Evolutionary conservation across 2,329 filamentous ascomycete species (phyloP), one percentile per base, ranked within the genome.

Genomic region (Karstenula rhodostoma): DNA sequence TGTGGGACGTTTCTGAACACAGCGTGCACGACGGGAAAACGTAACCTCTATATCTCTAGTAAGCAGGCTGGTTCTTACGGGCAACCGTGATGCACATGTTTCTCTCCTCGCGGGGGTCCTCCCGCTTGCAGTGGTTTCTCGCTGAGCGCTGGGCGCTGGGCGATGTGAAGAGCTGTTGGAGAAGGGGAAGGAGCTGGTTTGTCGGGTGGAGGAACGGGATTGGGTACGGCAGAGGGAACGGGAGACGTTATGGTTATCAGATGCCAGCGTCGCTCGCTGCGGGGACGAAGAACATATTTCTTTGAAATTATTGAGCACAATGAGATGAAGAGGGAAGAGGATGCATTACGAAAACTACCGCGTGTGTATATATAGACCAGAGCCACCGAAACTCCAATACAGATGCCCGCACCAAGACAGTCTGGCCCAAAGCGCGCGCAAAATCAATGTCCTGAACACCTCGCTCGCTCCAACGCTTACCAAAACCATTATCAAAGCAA

Each of bases 71-170:
- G 47, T 37, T 37, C 13, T 47, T 5, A 48, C 37, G 32, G 43
- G 48, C 12, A 27, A 27, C 25, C 13, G 37, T 58, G 37, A 8
- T 52, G 23, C 56, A 58, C 29, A 58, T 48, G 12, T 53, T 58
- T 27, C 15, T 52, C 7, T 47, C 37, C 2, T 32, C 23, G 4
- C 48, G 35, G 2, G 9, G 37, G 25, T 25, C 42, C 13, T 37
- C 48, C 4, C 29, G 56, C 1, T n/a, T 53, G 25, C 56, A 52
- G 40, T 58, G 56, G n/a, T 52, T 52, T 27, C 48, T 53, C 13
- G 47, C 56, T 4, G 47, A 58, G 13, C 53, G 47, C 33, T n/a
- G n/a, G n/a, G n/a, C n/a, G n/a, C n/a, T n/a, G 56, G 35, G 27
- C 22, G 29, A 7, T 58, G 47, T 32, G 47, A 58, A 46, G 56